These are phyloP conservation scores for Salvia miltiorrhiza DNA, from an alignment of 257 asterid genomes.

Conservation along the genomic window DNA sequence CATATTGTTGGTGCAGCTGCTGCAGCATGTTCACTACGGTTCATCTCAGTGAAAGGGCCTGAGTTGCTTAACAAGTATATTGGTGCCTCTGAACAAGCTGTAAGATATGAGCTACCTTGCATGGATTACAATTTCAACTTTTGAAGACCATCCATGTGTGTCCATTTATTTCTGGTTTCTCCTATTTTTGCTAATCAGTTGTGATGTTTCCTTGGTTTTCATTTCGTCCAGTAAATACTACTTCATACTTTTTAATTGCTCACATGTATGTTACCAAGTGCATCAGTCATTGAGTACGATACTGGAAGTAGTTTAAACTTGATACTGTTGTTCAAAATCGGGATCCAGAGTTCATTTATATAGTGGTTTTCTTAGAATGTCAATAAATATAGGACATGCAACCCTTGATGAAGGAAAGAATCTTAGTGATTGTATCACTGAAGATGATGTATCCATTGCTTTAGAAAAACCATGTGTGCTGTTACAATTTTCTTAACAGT, in stretches of 20 bases:
- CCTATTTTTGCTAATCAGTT: neutral
- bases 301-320: neutral
- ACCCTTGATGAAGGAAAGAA: neutral
- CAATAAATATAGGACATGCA: neutral
- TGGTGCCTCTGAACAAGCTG: constrained; percentile 99
- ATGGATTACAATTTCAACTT: constrained; percentile 7
- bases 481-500: neutral
- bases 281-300: neutral
- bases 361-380: neutral
- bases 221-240: neutral
- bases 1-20: constrained; percentile 99
- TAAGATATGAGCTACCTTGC: constrained; percentile 36
- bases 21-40: constrained; percentile 90
- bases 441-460: neutral
- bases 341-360: no score
- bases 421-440: neutral
- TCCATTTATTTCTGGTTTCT: neutral
- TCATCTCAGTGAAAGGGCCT: constrained; percentile 97
- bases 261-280: neutral
- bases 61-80: constrained; percentile 94
- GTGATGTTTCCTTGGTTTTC: neutral
- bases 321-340: neutral
- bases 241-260: neutral
- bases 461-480: neutral
- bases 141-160: neutral